A percentile compares a stretch with the other conserved stretches of the same genome.
phyloP scores from a whole-genome alignment of 345 rosid genomes.

The Populus davidiana region DNA sequence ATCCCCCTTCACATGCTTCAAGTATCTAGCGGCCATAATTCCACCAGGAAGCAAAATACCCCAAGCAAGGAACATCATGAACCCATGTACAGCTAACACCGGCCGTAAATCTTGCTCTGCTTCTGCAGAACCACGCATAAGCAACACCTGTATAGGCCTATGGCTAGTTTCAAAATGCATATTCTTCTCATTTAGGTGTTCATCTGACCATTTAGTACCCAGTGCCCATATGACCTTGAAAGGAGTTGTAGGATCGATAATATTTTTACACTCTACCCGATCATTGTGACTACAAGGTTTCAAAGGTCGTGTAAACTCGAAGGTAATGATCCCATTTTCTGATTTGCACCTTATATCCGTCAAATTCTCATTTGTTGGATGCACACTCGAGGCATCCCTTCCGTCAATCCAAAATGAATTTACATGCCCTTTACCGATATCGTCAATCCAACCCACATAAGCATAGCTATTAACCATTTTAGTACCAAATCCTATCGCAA shows the following conservation, averaged over 20 bases:
- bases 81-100: conserved; percentile 91
- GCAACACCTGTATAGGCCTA: conserved; percentile 76
- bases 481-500: conserved; percentile 82
- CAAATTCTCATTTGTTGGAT: conserved; percentile 71
- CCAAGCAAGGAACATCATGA: conserved; percentile 99
- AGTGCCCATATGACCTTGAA: conserved; percentile 91
- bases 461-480: conserved; percentile 79
- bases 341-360: conserved; percentile 85
- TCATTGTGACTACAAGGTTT: conserved; percentile 57
- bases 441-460: conserved; percentile 90
- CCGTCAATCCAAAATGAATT: conserved; percentile 89
- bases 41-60: conserved; percentile 95
- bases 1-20: conserved; percentile 92
- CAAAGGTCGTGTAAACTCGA: conserved; percentile 80
- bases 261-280: conserved; percentile 68
- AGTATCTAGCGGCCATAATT: conserved; percentile 75
- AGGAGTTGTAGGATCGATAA: conserved; percentile 87
- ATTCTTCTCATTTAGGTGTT: conserved; percentile 68
- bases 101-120: conserved; percentile 92
- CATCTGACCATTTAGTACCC: conserved; percentile 85
- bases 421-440: conserved; percentile 66
- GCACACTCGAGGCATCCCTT: conserved; percentile 62
- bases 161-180: conserved; percentile 92
- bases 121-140: conserved; percentile 81
- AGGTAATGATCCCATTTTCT: conserved; percentile 85